Conservation (phyloP, 768 basidiomycete species). For the Trametes cubensis region DNA sequence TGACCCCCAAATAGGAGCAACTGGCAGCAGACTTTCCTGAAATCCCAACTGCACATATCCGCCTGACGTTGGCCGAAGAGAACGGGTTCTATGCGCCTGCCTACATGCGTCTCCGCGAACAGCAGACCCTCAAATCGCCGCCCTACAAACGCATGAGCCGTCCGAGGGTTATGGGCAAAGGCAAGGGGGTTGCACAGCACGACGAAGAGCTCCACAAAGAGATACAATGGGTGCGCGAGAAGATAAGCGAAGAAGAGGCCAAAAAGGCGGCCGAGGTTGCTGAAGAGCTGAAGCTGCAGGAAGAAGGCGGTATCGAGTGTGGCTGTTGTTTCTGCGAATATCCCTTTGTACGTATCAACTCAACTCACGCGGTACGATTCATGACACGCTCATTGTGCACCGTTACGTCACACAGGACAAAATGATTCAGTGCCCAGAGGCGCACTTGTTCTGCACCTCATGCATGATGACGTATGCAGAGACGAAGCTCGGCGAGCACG, state of each 20-base stretch:
- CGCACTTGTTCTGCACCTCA: constrained; percentile 80
- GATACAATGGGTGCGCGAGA: constrained; percentile 48
- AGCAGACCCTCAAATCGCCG: constrained; percentile 34
- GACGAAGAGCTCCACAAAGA: constrained; percentile 52
- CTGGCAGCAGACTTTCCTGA: constrained; percentile 60
- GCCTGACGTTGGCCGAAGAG: constrained; percentile 41
- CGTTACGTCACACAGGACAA: constrained; percentile 56
- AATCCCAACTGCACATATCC: constrained; percentile 59
- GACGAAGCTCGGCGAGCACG: constrained; percentile 64
- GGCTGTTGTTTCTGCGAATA: constrained; percentile 83
- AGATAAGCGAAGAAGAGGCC: constrained; percentile 34
- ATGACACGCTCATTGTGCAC: no score
- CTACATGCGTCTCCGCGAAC: constrained; percentile 51
- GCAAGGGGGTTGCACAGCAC: constrained; percentile 40
- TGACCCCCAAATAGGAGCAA: constrained; percentile 41
- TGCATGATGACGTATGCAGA: constrained; percentile 75
- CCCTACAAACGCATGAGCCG: constrained; percentile 41
- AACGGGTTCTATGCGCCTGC: constrained; percentile 67
- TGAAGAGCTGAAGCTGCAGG: constrained; percentile 41
- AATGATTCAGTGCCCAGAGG: constrained; percentile 88
- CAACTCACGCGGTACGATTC: no score
- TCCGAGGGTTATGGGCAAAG: constrained; percentile 38
- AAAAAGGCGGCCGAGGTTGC: constrained; percentile 36
- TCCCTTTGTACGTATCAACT: constrained; percentile 59
- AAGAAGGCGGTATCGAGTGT: constrained; percentile 76